phyloP scores from a whole-genome alignment of 2,329 filamentous ascomycete species.

The Colletotrichum aenigma region DNA sequence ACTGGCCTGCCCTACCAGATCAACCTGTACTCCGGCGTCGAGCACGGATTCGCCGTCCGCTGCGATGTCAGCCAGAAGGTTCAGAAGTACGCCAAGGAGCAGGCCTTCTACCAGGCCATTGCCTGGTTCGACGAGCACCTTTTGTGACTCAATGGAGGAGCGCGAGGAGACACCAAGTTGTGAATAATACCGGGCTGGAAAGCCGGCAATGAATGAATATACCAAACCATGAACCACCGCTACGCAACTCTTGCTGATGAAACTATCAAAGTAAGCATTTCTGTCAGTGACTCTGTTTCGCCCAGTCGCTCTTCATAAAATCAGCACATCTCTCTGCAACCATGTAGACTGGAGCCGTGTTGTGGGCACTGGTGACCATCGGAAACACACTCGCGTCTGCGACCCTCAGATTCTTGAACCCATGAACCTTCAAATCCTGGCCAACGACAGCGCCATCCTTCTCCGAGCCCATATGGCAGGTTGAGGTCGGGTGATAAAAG shows the following conservation, averaged over 20 bases:
- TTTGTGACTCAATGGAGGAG: constrained; percentile 24
- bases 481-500: constrained; percentile 11
- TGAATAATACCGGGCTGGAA: neutral
- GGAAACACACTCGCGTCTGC: constrained; percentile 33
- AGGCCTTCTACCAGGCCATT: constrained; percentile 79
- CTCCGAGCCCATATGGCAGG: constrained; percentile 22
- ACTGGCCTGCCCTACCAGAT: constrained; percentile 73
- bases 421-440: constrained; percentile 19
- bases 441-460: constrained; percentile 16
- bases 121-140: constrained; percentile 75
- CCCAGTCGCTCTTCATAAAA: constrained; percentile 27
- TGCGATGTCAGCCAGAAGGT: constrained; percentile 62
- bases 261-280: neutral
- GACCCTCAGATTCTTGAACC: constrained; percentile 22
- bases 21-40: constrained; percentile 72
- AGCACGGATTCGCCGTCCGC: constrained; percentile 78
- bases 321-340: constrained; percentile 34
- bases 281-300: neutral
- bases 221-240: neutral
- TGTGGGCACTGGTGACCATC: constrained; percentile 28
- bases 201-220: neutral
- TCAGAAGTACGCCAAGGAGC: constrained; percentile 76
- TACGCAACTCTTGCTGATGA: neutral
- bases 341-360: constrained; percentile 32
- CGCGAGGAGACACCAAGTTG: neutral